A percentile compares a stretch with the other conserved stretches of the same genome.
These are phyloP conservation scores for Linnemannia exigua DNA, from an alignment of 192 early-diverging fungal species.

Conservation along the genomic window DNA sequence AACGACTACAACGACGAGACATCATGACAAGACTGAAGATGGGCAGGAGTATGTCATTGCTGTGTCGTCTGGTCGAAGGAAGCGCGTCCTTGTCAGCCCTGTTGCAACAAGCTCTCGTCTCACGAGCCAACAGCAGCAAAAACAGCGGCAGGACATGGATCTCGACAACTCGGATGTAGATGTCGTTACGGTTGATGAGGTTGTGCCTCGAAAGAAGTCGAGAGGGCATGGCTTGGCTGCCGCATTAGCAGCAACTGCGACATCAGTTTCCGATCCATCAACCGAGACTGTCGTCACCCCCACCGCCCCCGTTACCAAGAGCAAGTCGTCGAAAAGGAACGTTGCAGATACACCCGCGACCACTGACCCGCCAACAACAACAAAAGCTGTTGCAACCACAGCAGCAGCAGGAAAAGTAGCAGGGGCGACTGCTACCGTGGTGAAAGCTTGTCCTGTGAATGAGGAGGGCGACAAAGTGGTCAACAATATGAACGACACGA, in stretches of 20 bases:
- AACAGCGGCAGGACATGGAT: neutral
- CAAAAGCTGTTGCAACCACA: neutral
- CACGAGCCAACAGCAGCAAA: neutral
- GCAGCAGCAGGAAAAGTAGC: neutral
- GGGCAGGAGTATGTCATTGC: constrained; percentile 5
- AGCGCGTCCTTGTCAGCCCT: constrained; percentile 17
- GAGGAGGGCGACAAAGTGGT: neutral
- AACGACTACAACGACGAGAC: too few species aligned
- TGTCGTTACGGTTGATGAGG: neutral
- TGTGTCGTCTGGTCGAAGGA: constrained; percentile 29
- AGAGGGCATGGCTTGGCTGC: neutral
- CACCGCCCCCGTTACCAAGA: neutral
- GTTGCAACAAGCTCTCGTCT: neutral
- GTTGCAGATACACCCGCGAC: neutral
- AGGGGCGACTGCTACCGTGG: neutral
- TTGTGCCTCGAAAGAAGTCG: constrained; percentile 3
- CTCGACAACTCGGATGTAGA: constrained; percentile 1
- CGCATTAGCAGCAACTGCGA: neutral
- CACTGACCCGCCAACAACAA: neutral
- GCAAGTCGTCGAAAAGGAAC: neutral
- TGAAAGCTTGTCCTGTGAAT: neutral
- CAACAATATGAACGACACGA: neutral
- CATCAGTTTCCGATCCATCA: neutral
- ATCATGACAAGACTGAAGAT: constrained; percentile 11
- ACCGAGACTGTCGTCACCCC: neutral